Evolutionary conservation across 805 yeast species (phyloP), one percentile per base, ranked within the genome.

Genomic region (Myxozyma lipomycoides): DNA sequence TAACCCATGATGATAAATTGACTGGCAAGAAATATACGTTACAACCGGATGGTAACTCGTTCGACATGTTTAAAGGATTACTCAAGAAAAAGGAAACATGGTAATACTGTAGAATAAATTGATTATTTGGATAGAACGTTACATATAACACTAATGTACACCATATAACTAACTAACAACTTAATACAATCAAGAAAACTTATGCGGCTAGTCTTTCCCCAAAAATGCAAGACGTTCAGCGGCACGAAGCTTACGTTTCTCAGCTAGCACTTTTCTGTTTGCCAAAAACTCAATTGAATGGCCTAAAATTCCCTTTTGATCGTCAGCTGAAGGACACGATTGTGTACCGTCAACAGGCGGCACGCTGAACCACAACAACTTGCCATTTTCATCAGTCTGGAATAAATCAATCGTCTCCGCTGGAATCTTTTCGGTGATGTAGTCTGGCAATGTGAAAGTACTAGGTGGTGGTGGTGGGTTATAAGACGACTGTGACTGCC

Each of bases 1-100:
- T 82, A 5, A 77, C 77, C 44, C 58, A 67, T 3, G 62, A 67
- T 12, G 76, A 75, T 21, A 63, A 60, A 10, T 71, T 71, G 15
- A 79, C 83, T 1, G 86, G 87, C 0, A 74, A 71, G 38, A 70
- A 62, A 3, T 82, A 76, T 57, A 84, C 87, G 60, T 70, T 93
- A 42, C 97, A 90, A 66, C 98, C 99, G 0, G 98, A 93, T 67
- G 98, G 99, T 0, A 93, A 93, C 65, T 87, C 97, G 2, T 93
- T 93, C 63, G 98, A 93, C 66, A 90, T 93, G 76, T 85, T 93
- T 71, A 84, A 78, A 60, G 98, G 98, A 0, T 73, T 93, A 57
- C 84, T 91, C 17, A 84, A 82, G 18, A 81, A 73, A 52, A 84
- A 82, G 62, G 19, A 4, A 4, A 4, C 9, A 4, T 28, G 28